Evolutionary conservation across 2,329 filamentous ascomycete species (phyloP).

Genomic region (Talaromyces sp.): DNA sequence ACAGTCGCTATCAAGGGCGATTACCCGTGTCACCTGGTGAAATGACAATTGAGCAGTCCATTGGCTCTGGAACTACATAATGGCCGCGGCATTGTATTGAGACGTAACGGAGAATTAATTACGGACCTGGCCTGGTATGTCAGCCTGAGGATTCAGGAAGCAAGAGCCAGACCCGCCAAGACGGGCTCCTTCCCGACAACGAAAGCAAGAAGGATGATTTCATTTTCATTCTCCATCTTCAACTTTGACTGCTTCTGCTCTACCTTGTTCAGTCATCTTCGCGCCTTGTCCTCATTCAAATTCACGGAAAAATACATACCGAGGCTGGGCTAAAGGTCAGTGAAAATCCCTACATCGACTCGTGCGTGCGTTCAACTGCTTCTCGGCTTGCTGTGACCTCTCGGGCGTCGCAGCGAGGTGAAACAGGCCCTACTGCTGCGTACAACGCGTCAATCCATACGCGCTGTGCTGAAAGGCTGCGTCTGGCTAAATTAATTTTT

Average conservation of each 20-base stretch:
- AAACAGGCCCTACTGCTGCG: conserved; percentile 16
- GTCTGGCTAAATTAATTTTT: conserved; percentile 15
- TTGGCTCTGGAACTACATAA: background rate
- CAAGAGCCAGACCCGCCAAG: background rate
- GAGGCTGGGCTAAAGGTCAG: conserved; percentile 13
- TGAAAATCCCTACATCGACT: background rate
- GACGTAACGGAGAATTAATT: background rate
- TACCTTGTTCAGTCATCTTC: background rate
- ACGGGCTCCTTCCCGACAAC: background rate
- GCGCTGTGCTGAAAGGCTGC: conserved; percentile 12
- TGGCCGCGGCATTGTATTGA: background rate
- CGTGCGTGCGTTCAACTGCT: conserved; percentile 2
- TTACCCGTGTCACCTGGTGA: background rate
- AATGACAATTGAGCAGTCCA: background rate
- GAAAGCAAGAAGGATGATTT: background rate
- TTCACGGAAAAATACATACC: background rate
- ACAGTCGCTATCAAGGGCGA: background rate
- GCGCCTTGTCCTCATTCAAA: background rate
- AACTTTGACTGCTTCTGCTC: background rate
- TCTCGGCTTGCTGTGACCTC: conserved; percentile 1
- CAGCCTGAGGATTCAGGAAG: conserved; percentile 2
- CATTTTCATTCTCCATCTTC: background rate
- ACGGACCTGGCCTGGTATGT: background rate
- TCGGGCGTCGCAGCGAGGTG: conserved; percentile 15
- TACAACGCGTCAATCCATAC: conserved; percentile 18